A percentile compares a stretch with the other conserved stretches of the same genome.
These are phyloP conservation scores for Sclerotinia borealis DNA, from an alignment of 2,329 filamentous ascomycete species.

Conservation along the genomic window DNA sequence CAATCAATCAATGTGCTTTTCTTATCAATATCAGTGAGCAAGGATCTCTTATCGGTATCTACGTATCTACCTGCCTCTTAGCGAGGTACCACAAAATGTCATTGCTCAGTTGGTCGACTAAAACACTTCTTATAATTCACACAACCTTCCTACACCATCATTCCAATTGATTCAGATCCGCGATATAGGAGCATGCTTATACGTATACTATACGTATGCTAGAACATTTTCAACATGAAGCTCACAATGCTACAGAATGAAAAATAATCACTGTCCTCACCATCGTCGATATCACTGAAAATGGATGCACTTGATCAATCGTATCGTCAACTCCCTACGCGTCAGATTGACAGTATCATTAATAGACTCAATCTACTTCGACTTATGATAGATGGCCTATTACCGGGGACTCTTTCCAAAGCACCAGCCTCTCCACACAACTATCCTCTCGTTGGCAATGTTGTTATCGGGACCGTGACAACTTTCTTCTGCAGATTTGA, in stretches of 20 bases:
- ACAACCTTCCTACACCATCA: neutral
- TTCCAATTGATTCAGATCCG: neutral
- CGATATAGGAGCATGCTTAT: neutral
- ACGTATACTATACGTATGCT: neutral
- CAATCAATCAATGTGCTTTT: neutral
- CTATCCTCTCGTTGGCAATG: neutral
- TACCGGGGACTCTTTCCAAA: neutral
- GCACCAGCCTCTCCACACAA: neutral
- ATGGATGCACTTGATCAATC: neutral
- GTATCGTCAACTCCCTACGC: neutral
- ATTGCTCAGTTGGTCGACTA: neutral
- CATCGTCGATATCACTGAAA: neutral
- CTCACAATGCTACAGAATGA: neutral
- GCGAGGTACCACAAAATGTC: neutral
- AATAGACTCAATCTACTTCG: neutral
- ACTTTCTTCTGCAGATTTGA: neutral
- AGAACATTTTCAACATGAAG: neutral
- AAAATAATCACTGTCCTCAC: neutral
- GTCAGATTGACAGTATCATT: neutral
- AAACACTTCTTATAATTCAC: neutral
- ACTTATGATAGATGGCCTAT: neutral
- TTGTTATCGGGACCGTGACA: conserved; percentile 6
- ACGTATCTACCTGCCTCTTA: neutral
- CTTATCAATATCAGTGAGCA: neutral
- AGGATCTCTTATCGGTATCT: neutral